Conservation (phyloP, 345 rosid species). For the Salix dunnii region DNA sequence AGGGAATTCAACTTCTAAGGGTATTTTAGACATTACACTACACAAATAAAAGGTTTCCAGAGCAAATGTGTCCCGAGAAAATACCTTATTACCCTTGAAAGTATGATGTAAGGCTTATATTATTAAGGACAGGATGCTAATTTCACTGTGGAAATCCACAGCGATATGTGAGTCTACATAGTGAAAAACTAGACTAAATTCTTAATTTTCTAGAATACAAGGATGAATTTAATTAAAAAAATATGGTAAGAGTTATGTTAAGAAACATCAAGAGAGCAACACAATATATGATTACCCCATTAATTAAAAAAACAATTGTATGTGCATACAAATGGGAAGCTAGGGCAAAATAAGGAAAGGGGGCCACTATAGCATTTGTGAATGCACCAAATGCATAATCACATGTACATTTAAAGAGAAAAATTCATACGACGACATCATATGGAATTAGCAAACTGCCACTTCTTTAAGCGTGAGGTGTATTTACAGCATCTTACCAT, state of each 20-base stretch:
- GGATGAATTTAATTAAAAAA: background rate
- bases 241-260: background rate
- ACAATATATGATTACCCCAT: background rate
- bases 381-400: background rate
- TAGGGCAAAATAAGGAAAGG: background rate
- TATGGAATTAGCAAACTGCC: background rate
- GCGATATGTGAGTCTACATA: too few species aligned
- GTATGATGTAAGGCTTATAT: too few species aligned
- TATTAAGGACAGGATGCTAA: too few species aligned
- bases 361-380: background rate
- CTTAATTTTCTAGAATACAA: background rate
- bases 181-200: background rate
- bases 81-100: too few species aligned
- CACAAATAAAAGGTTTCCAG: too few species aligned
- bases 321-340: background rate
- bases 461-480: background rate
- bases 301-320: background rate
- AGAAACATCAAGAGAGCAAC: background rate
- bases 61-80: too few species aligned
- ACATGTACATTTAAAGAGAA: background rate
- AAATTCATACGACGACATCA: background rate
- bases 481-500: conserved; percentile 44
- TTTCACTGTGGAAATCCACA: too few species aligned
- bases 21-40: too few species aligned
- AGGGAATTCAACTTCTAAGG: too few species aligned